Conservation (phyloP, 1,284 basidiomycete species). For the Abortiporus biennis region DNA sequence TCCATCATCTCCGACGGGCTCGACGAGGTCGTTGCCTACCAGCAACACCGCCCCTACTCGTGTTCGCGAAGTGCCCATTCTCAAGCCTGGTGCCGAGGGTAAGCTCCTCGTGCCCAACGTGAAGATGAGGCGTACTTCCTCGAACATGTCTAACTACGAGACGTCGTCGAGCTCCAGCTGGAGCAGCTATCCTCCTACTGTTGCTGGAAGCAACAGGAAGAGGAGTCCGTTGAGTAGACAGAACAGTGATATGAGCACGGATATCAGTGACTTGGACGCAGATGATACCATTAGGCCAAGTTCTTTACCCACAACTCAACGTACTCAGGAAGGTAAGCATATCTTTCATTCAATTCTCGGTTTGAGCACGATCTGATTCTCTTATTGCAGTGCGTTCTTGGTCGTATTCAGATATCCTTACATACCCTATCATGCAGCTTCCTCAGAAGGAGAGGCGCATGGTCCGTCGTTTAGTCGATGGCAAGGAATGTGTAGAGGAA, state of each 20-base stretch:
- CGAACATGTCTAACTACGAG: constrained; percentile 19
- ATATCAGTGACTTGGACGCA: constrained; percentile 31
- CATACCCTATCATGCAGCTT: constrained; percentile 57
- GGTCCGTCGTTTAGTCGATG: constrained; percentile 42
- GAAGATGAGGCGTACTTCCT: constrained; percentile 35
- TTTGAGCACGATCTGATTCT: constrained; percentile 11
- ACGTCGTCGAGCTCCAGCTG: constrained; percentile 19
- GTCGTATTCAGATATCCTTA: constrained; percentile 61
- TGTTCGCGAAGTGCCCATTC: constrained; percentile 39
- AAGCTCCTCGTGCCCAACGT: constrained; percentile 63
- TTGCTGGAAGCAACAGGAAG: constrained; percentile 16
- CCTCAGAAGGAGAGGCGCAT: constrained; percentile 50
- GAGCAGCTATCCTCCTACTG: no score
- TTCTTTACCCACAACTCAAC: constrained; percentile 15
- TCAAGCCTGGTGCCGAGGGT: constrained; percentile 53
- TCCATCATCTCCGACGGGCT: constrained; percentile 26
- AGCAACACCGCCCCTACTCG: constrained; percentile 8
- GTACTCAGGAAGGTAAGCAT: constrained; percentile 27
- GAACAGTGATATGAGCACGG: constrained; percentile 28
- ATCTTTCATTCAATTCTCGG: background rate
- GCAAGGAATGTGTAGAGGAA: constrained; percentile 48
- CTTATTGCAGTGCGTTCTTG: constrained; percentile 47
- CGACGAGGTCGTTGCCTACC: constrained; percentile 24
- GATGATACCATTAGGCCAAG: constrained; percentile 9
- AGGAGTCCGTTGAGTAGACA: constrained; percentile 36